Conservation (phyloP, 371 early-diverging fungal genomes). For the Saksenaea vasiformis region DNA sequence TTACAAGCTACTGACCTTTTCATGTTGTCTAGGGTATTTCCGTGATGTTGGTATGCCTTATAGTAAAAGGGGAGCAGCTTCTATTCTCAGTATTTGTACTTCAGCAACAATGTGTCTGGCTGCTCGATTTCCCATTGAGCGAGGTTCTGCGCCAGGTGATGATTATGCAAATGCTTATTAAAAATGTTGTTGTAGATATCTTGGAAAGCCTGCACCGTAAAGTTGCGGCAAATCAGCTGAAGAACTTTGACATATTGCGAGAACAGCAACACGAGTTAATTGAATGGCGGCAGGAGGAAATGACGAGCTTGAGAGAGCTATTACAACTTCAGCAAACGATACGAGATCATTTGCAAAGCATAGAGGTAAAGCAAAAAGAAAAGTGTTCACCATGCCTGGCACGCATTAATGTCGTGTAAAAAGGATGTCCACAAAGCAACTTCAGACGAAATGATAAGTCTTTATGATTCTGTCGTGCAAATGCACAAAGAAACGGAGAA, state of each 20-base stretch:
- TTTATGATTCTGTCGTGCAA: not conserved
- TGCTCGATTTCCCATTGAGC: constrained; percentile 12
- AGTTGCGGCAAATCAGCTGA: constrained; percentile 6
- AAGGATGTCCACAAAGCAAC: not conserved
- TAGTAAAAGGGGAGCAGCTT: not conserved
- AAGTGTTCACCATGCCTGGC: too few relatives aligned
- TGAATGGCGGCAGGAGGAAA: constrained; percentile 10
- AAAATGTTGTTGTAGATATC: not conserved
- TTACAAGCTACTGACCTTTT: not conserved
- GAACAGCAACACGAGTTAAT: constrained; percentile 12
- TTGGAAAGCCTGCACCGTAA: constrained; percentile 11
- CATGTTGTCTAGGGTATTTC: constrained; percentile 10
- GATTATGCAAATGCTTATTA: not conserved
- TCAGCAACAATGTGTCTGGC: constrained; percentile 15
- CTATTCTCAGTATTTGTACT: not conserved
- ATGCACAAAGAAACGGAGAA: not conserved
- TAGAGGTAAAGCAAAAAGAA: not conserved
- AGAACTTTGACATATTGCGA: constrained; percentile 1
- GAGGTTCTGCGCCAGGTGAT: not conserved
- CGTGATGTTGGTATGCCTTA: constrained; percentile 12
- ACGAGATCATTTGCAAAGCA: not conserved
- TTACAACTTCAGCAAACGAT: not conserved
- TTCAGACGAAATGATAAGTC: not conserved
- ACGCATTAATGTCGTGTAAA: not conserved
- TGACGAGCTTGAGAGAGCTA: not conserved